Conservation (phyloP, 2,329 filamentous ascomycete genomes). For the Albophoma yamanashiensis region DNA sequence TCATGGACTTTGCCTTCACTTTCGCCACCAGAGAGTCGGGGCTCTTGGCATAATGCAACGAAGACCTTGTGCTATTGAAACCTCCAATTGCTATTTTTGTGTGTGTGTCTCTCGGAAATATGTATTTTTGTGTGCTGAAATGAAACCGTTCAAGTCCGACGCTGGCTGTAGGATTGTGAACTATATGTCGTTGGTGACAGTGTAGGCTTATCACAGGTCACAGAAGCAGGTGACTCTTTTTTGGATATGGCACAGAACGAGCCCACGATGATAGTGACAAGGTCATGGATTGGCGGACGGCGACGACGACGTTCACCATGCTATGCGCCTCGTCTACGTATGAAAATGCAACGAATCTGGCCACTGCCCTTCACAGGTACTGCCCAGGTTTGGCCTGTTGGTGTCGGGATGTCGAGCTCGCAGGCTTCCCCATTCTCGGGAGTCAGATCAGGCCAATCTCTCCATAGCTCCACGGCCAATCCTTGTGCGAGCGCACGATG, state of each 20-base stretch:
- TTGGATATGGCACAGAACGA: background rate
- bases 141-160: background rate
- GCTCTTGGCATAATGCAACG: background rate
- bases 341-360: conserved; percentile 32
- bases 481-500: conserved; percentile 13
- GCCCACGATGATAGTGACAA: background rate
- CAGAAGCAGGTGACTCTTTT: background rate
- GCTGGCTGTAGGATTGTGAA: background rate
- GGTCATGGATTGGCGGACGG: background rate
- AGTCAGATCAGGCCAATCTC: conserved; percentile 48
- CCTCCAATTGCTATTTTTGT: too few relatives aligned
- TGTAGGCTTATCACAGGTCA: background rate
- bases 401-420: conserved; percentile 11
- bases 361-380: conserved; percentile 36
- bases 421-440: conserved; percentile 15
- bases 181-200: too few relatives aligned
- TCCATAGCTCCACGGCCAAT: conserved; percentile 54
- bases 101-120: too few relatives aligned
- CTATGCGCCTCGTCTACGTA: background rate
- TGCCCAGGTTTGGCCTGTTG: conserved; percentile 2
- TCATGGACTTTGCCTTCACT: background rate
- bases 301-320: too few relatives aligned
- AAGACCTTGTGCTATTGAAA: background rate
- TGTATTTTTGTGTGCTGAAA: background rate
- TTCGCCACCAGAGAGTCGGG: background rate